These are phyloP conservation scores for Entomortierella parvispora DNA, from an alignment of 192 early-diverging fungal species.

Conservation along the genomic window DNA sequence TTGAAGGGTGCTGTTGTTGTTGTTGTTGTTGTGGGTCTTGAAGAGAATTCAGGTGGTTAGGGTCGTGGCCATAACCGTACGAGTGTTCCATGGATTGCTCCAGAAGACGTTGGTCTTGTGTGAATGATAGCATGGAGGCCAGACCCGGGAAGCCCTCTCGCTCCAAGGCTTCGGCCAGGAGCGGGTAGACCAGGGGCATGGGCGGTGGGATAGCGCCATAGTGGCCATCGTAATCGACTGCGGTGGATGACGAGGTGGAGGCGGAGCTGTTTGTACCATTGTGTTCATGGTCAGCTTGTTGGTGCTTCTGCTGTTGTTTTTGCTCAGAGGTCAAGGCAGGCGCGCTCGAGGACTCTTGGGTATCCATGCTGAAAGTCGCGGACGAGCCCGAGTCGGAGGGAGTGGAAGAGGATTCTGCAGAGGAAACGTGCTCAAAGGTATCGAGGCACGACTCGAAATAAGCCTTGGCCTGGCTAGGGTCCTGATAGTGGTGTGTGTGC, in stretches of 20 bases:
- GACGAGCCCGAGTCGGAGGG: slow-evolving; percentile 16
- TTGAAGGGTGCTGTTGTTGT: slow-evolving; percentile 17
- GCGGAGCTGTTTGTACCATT: slow-evolving; percentile 5
- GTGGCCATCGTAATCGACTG: slow-evolving; percentile 22
- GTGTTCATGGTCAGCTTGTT: slow-evolving; percentile 1
- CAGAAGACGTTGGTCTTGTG: slow-evolving; percentile 40
- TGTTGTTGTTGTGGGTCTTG: slow-evolving; percentile 25
- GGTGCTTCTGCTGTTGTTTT: background rate
- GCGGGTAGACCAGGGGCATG: slow-evolving; percentile 33
- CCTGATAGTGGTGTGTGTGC: slow-evolving; percentile 47
- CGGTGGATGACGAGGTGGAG: slow-evolving; percentile 17
- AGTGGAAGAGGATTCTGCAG: slow-evolving; percentile 12
- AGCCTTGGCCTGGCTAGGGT: slow-evolving; percentile 36
- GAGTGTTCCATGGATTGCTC: slow-evolving; percentile 27
- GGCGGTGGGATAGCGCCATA: slow-evolving; percentile 4
- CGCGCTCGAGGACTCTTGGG: no score
- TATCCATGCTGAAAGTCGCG: no score
- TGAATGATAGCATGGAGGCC: slow-evolving; percentile 26
- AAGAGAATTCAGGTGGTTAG: background rate
- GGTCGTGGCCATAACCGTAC: background rate
- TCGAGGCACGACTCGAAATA: slow-evolving; percentile 41
- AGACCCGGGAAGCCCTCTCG: slow-evolving; percentile 42
- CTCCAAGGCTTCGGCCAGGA: slow-evolving; percentile 34
- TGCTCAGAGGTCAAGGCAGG: no score
- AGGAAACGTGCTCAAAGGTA: slow-evolving; percentile 27